Conservation (phyloP, 352 stramenopile species). For the Plasmopara halstedii region DNA sequence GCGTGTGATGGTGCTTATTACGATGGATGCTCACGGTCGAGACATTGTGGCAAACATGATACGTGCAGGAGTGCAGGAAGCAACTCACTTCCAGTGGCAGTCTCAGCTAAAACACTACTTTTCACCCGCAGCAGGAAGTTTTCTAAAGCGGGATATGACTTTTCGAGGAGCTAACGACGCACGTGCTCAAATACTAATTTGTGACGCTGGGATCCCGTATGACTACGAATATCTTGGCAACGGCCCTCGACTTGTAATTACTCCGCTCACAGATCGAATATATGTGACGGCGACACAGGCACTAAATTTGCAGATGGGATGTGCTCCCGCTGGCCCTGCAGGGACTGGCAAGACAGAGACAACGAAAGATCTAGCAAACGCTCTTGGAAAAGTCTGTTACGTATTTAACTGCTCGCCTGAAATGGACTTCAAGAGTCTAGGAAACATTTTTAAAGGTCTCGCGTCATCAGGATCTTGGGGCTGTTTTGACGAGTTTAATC, state of each 20-base stretch:
- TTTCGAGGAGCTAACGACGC: constrained; percentile 78
- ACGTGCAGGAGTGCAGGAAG: constrained; percentile 76
- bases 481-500: constrained; percentile 97
- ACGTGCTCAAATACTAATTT: constrained; percentile 86
- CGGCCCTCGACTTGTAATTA: constrained; percentile 91
- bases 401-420: constrained; percentile 95
- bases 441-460: constrained; percentile 97
- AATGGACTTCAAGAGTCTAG: constrained; percentile 94
- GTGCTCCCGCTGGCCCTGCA: constrained; percentile 69
- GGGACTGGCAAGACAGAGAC: constrained; percentile 93
- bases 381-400: constrained; percentile 93
- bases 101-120: constrained; percentile 95
- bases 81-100: constrained; percentile 90
- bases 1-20: constrained; percentile 94
- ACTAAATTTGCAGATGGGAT: constrained; percentile 89
- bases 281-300: constrained; percentile 95
- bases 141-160: constrained; percentile 87
- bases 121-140: constrained; percentile 78
- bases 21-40: constrained; percentile 91
- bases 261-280: constrained; percentile 93
- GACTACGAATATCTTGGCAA: constrained; percentile 97
- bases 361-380: constrained; percentile 93
- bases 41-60: constrained; percentile 96
- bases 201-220: constrained; percentile 91
- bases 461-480: constrained; percentile 92